Conservation (phyloP, 2,329 filamentous ascomycete genomes). For the Cladophialophora chaetospira region DNA sequence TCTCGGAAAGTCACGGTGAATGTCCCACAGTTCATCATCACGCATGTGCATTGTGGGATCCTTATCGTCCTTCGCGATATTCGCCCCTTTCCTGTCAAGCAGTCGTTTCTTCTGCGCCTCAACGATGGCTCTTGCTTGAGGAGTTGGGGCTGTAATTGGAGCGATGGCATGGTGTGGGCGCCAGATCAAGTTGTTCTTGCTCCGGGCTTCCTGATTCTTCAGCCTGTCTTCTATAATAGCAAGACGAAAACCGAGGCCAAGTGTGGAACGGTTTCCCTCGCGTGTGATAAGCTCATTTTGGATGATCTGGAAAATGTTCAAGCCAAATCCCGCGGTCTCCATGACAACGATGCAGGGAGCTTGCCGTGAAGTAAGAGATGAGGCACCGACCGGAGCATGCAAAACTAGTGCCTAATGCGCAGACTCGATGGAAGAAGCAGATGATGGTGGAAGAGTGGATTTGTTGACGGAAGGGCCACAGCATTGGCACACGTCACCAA, state of each 20-base stretch:
- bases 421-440: background rate
- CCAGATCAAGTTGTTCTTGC: constrained; percentile 25
- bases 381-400: no score
- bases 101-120: constrained; percentile 21
- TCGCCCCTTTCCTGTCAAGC: constrained; percentile 18
- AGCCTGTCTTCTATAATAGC: constrained; percentile 26
- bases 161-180: constrained; percentile 21
- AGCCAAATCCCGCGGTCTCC: constrained; percentile 24
- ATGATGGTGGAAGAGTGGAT: background rate
- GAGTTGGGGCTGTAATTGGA: constrained; percentile 22
- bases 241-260: constrained; percentile 26
- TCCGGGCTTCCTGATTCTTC: constrained; percentile 21
- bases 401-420: background rate
- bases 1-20: constrained; percentile 21
- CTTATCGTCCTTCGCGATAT: constrained; percentile 22
- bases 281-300: constrained; percentile 31
- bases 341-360: background rate
- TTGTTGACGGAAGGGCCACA: background rate
- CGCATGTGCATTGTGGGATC: constrained; percentile 27
- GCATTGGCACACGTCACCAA: constrained; percentile 10
- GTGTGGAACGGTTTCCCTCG: constrained; percentile 24
- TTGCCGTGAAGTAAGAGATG: no score
- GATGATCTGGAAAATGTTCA: constrained; percentile 34
- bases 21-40: constrained; percentile 27
- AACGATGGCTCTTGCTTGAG: constrained; percentile 16